These are phyloP conservation scores for Hagleromyces aurorensis DNA, from an alignment of 805 yeast species.

Conservation along the genomic window DNA sequence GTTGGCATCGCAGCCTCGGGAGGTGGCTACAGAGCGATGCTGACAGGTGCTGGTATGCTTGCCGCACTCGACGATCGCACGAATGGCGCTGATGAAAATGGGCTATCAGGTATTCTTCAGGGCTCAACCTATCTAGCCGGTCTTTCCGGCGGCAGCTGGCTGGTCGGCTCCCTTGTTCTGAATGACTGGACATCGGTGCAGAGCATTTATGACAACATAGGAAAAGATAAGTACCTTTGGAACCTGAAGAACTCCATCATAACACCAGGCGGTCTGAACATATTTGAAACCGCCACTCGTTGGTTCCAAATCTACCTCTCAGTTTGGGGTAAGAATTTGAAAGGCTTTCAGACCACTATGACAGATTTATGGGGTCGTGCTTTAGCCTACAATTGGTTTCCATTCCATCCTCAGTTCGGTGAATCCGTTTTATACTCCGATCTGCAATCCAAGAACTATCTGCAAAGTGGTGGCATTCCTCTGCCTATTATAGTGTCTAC, in stretches of 20 bases:
- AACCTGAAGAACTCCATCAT: constrained; percentile 52
- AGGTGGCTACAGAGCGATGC: constrained; percentile 90
- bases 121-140: constrained; percentile 65
- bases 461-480: constrained; percentile 50
- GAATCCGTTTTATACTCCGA: constrained; percentile 49
- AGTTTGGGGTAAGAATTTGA: constrained; percentile 42
- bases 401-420: constrained; percentile 45
- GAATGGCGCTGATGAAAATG: constrained; percentile 39
- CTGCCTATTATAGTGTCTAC: constrained; percentile 56
- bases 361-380: constrained; percentile 72
- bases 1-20: constrained; percentile 67
- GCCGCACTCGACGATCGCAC: constrained; percentile 74
- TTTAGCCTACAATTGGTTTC: constrained; percentile 61
- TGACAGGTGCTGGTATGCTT: constrained; percentile 75
- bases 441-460: constrained; percentile 48
- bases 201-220: constrained; percentile 36
- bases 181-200: constrained; percentile 65
- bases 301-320: constrained; percentile 48
- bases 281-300: constrained; percentile 42
- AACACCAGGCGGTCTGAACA: constrained; percentile 53
- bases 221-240: constrained; percentile 43
- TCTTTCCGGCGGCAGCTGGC: constrained; percentile 81
- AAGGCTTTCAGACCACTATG: constrained; percentile 54
- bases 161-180: constrained; percentile 54
- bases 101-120: constrained; percentile 65